Evolutionary conservation across 129 eudicot species (phyloP), one percentile per base, ranked within the genome.

Genomic region (Saussurea involucrata): DNA sequence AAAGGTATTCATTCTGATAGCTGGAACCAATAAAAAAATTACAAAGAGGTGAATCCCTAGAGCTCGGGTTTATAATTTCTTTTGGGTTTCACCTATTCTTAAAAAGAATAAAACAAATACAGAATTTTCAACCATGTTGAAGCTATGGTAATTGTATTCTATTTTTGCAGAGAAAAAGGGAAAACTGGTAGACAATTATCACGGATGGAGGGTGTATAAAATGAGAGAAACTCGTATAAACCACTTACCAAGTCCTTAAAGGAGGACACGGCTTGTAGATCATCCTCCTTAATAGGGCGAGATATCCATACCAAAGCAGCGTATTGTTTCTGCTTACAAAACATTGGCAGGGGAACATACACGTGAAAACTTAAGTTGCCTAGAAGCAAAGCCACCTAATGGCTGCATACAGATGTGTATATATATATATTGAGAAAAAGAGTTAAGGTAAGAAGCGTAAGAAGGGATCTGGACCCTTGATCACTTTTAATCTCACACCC

Each of bases 221-320:
- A 44, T 6, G 32, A 69, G 11, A 69, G 21, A 58, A 20, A 18
- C 8, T 42, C 31, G 27, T 73, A 55, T 8, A 44, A 46, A 46
- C 20, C 18, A 80, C 85, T 86, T 72, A 95, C 97, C 90, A 92
- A 53, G 67, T 95, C 99, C 82, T 78, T 85, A 58, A 92, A 46
- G 2, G 95, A 92, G 24, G 97, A 85, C 58, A 95, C 24, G 18
- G 86, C 75, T 60, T 67, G 71, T 73, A 85, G 32, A 78, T 95
- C 99, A 25, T 86, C 87, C 74, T 90, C 91, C 20, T 72, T 74
- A 63, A 92, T 85, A 44, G 81, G 76, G 27, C 92, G 92, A 80
- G 99, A 90, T 74, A 92, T 92, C 99, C 99, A 95, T 63, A 95
- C 97, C 68, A 95, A 83, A 63, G 99, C 99, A 37, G 87, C 96